Percentiles rank a stretch among this genome's conserved stretches.
Conservation (phyloP, 75 land plant species). For the Gnetum montanum region DNA sequence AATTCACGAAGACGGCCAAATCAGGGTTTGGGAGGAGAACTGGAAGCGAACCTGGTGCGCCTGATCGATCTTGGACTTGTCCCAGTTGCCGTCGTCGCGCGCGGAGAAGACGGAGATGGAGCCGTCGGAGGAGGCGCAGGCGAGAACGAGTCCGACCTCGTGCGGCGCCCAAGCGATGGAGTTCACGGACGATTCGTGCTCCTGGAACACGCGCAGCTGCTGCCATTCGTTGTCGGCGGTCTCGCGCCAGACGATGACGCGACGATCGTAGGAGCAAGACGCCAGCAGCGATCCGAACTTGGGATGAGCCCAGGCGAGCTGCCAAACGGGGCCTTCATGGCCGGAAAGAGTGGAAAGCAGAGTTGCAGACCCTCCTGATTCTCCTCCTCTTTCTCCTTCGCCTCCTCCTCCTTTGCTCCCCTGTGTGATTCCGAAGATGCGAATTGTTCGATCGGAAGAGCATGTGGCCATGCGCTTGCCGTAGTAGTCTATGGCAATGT, state of each 20-base stretch:
- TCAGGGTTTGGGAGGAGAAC: background rate
- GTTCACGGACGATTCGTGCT: conserved; percentile 50
- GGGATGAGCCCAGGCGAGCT: conserved; percentile 60
- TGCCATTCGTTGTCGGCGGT: conserved; percentile 48
- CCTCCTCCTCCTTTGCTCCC: no score
- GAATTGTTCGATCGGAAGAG: conserved; percentile 35
- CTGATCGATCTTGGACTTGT: conserved; percentile 29
- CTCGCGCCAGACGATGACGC: conserved; percentile 65
- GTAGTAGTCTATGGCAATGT: conserved; percentile 39
- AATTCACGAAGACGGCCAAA: background rate
- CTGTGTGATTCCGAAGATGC: conserved; percentile 17
- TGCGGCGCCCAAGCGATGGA: conserved; percentile 43
- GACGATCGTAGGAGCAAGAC: conserved; percentile 61
- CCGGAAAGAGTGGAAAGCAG: conserved; percentile 37
- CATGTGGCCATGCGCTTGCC: conserved; percentile 46
- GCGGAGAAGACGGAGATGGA: conserved; percentile 29
- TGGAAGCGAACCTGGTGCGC: conserved; percentile 24
- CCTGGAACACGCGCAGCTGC: conserved; percentile 53
- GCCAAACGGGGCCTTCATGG: conserved; percentile 64
- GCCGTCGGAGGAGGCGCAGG: conserved; percentile 51
- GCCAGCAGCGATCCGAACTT: conserved; percentile 55
- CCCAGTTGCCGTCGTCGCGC: conserved; percentile 39
- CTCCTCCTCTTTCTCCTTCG: no score
- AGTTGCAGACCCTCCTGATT: no score
- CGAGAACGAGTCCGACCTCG: conserved; percentile 36